Evolutionary conservation across 176 grass and related monocot species (phyloP), one percentile per base, ranked within the genome.

Genomic region (Oryza longistaminata): DNA sequence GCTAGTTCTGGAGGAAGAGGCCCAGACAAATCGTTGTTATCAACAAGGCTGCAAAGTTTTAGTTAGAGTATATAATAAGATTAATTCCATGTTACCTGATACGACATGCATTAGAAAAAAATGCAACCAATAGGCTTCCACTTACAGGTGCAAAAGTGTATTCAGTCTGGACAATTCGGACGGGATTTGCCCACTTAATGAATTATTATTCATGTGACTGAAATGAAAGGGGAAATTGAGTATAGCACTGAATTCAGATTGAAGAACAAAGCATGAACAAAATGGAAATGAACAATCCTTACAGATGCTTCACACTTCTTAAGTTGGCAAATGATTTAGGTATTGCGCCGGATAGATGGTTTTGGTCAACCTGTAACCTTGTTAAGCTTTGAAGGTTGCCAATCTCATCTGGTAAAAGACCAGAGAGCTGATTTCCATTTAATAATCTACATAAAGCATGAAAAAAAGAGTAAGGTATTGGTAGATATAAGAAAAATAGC

Each of bases 161-260:
- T 86, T 86, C 64, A 96, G 81, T 86, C 77, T 86, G 70, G 89
- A 93, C 72, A 98, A 37, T 88, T 96, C 91, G 7, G 70, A 48
- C 48, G 96, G 96, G 76, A 98, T 94, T 83, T 87, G 67, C 64
- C 96, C 93, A 73, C 90, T 98, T 79, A 98, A 91, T 17, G 96
- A 98, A 85, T 98, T 98, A 68, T 98, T 98, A 78, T 98, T 98
- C 96, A 96, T 98, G 86, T 96, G 96, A 80, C 96, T 98, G 79
- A 79, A 83, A 66, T 83, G 86, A 82, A 87, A 11, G 55, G 4
- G 46, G 48, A 35, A 83, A 10, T 74, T 88, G 24, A 77, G 11
- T 81, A 81, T 85, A 88, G 68, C 49, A 74, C 66, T 85, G 73
- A 35, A 44, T 8, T 72, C 40, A 49, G 21, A 82, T 19, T 43